Conservation (phyloP, 2,329 filamentous ascomycete genomes). For the Fusarium circinatum region DNA sequence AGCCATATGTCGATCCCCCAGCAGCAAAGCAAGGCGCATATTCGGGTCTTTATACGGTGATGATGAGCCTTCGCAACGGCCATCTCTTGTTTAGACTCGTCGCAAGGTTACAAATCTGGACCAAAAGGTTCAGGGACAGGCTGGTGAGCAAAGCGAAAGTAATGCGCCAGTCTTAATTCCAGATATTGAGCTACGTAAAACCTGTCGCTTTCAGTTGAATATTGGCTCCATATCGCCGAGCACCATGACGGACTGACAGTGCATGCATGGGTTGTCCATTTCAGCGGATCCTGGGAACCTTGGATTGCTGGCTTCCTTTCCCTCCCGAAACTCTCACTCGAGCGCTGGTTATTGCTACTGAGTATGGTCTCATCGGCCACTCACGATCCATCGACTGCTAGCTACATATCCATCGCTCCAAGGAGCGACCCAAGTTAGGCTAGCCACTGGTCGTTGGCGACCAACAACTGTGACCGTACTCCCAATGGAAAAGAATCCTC, state of each 20-base stretch:
- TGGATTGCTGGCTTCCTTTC: conserved; percentile 29
- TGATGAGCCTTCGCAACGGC: conserved; percentile 31
- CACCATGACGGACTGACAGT: conserved; percentile 19
- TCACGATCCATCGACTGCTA: conserved; percentile 40
- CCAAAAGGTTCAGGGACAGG: conserved; percentile 18
- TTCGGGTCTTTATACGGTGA: conserved; percentile 26
- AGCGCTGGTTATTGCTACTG: conserved; percentile 18
- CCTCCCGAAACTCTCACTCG: conserved; percentile 32
- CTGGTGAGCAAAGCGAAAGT: conserved; percentile 4
- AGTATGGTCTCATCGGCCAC: conserved; percentile 28
- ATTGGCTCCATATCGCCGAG: conserved; percentile 21
- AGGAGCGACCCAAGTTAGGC: conserved; percentile 38
- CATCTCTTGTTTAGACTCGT: conserved; percentile 26
- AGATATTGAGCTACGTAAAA: not conserved
- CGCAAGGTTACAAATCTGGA: conserved; percentile 25
- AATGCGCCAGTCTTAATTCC: conserved; percentile 19
- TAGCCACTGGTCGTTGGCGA: conserved; percentile 41
- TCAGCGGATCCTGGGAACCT: conserved; percentile 32
- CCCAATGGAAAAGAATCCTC: conserved; percentile 19
- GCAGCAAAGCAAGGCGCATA: conserved; percentile 34
- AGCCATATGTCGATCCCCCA: conserved; percentile 36
- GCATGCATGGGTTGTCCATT: conserved; percentile 24
- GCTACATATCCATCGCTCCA: conserved; percentile 40
- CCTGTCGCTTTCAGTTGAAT: conserved; percentile 8
- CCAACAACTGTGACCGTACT: conserved; percentile 38